phyloP scores from a whole-genome alignment of 129 eudicot species.

The Saposhnikovia divaricata region DNA sequence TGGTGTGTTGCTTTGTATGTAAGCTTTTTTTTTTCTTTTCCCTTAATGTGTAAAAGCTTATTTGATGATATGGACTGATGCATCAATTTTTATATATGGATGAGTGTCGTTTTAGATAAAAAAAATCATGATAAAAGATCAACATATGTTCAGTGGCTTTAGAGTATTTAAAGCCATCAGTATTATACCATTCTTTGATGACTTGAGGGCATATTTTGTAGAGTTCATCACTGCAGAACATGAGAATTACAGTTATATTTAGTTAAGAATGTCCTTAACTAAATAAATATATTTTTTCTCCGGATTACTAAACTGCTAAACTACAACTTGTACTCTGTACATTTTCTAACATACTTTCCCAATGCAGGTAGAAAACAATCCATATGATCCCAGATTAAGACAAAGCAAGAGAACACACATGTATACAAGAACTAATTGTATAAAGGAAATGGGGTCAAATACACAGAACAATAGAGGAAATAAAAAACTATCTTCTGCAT shows the following conservation, averaged over 20 bases:
- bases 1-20: too few relatives aligned
- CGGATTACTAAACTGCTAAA: neutral
- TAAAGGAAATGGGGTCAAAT: too few relatives aligned
- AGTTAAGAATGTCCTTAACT: neutral
- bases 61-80: neutral
- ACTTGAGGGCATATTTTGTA: neutral
- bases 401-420: too few relatives aligned
- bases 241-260: too few relatives aligned
- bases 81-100: neutral
- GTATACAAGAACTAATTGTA: too few relatives aligned
- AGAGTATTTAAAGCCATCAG: neutral
- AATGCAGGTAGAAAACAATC: slow-evolving; percentile 31
- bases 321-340: neutral
- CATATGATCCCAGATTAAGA: slow-evolving; percentile 91
- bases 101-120: neutral
- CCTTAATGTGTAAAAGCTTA: neutral
- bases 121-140: neutral
- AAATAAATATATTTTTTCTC: neutral
- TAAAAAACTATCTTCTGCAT: too few relatives aligned
- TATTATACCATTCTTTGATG: neutral
- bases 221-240: neutral
- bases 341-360: neutral
- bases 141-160: neutral
- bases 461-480: too few relatives aligned
- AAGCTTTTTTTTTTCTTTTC: neutral